Conservation (phyloP, 768 basidiomycete genomes). For the Trametes cinnabarina region DNA sequence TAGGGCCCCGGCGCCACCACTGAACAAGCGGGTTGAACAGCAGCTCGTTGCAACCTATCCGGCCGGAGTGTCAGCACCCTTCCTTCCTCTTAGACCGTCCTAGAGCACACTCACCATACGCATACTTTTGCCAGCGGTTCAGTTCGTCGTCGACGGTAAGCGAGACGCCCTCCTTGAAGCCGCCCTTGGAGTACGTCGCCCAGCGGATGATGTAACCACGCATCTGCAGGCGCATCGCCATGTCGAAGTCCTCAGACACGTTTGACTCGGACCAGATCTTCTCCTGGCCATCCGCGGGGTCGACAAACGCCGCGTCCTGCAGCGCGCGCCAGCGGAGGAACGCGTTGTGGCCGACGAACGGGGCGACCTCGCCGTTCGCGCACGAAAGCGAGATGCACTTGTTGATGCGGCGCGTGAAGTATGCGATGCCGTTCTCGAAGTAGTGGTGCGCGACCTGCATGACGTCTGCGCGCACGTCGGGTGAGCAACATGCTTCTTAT, state of each 20-base stretch:
- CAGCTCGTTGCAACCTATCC: conserved; percentile 59
- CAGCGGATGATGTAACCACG: conserved; percentile 48
- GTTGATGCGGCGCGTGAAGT: conserved; percentile 52
- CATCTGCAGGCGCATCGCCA: conserved; percentile 62
- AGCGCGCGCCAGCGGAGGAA: conserved; percentile 58
- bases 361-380: conserved; percentile 43
- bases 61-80: conserved; percentile 1
- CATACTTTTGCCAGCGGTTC: conserved; percentile 90
- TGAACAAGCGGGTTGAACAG: conserved; percentile 79
- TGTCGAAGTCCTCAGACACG: conserved; percentile 70
- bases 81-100: background rate
- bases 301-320: conserved; percentile 52
- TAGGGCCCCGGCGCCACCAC: conserved; percentile 80
- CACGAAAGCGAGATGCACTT: conserved; percentile 38
- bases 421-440: conserved; percentile 47
- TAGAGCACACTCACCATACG: conserved; percentile 51
- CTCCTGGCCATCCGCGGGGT: conserved; percentile 48
- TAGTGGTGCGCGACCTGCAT: conserved; percentile 58
- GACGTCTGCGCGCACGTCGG: conserved; percentile 41
- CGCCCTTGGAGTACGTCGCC: conserved; percentile 83
- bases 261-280: conserved; percentile 69
- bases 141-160: conserved; percentile 88
- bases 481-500: background rate
- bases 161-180: conserved; percentile 90
- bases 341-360: conserved; percentile 50